Conservation (phyloP, 192 early-diverging fungal genomes). For the Diversispora eburnea region DNA sequence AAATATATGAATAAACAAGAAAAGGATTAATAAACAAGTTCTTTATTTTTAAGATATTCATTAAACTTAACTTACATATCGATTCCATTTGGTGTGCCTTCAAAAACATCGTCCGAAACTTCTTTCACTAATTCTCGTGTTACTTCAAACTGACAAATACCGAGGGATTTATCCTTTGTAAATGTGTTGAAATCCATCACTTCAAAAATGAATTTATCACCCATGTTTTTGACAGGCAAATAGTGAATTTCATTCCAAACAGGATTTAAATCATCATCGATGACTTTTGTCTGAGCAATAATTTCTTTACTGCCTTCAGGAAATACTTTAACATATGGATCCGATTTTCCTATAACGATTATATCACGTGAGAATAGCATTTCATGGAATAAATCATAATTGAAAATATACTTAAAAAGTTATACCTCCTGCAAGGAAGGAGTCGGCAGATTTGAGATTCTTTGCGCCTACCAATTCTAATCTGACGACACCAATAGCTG, state of each 20-base stretch:
- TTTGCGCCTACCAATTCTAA: conserved; percentile 22
- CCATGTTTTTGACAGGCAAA: conserved; percentile 72
- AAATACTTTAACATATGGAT: conserved; percentile 81
- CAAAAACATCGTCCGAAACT: conserved; percentile 35
- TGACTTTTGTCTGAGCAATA: conserved; percentile 73
- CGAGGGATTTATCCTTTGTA: conserved; percentile 81
- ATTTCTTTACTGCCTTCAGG: conserved; percentile 33
- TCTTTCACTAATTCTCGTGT: conserved; percentile 57
- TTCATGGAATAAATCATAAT: background rate
- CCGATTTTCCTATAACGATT: conserved; percentile 64
- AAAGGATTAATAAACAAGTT: background rate
- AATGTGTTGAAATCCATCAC: conserved; percentile 88
- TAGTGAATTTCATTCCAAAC: conserved; percentile 91
- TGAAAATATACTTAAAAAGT: background rate
- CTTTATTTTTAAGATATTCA: background rate
- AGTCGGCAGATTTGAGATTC: conserved; percentile 8
- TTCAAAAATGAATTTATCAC: conserved; percentile 72
- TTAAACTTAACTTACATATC: conserved; percentile 31
- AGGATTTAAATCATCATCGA: conserved; percentile 81
- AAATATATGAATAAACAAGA: background rate
- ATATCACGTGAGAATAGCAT: background rate
- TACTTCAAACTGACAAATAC: conserved; percentile 60
- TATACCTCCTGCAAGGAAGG: conserved; percentile 9
- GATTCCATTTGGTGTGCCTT: conserved; percentile 29
- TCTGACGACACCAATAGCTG: conserved; percentile 26